Evolutionary conservation across 768 basidiomycete species (phyloP), one percentile per base, ranked within the genome.

Genomic region (Gloeophyllum trabeum): DNA sequence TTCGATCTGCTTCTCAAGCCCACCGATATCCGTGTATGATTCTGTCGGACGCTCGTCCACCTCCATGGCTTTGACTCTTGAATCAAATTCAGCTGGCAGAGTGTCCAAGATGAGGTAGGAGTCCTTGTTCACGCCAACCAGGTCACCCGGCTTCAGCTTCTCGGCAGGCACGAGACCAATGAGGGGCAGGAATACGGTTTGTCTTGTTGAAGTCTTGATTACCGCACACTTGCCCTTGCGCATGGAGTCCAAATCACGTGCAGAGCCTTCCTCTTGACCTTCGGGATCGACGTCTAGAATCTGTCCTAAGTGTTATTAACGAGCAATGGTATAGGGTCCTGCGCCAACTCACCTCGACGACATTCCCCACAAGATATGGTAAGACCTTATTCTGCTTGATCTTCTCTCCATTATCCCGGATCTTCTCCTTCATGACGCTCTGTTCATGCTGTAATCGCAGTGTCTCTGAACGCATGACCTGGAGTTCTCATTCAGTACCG

Each of bases 321-420:
- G 28, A 7, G 28, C 10, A 30, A 7, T 7, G 28, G 10, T 30
- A 30, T 30, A 16, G 10, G 28, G 7, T 7, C 10, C 28, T 30
- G 7, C 28, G 10, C 28, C 7, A 23, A 56, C 74, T 43, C 53
- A 93, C 91, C 76, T 98, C 96, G 14, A 99, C 91, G 25, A 99
- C 89, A 55, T 98, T 96, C 13, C 86, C 91, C 26, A 99, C 96
- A 41, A 99, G 79, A 63, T 99, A 99, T 4, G 96, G 96, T 34
- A 99, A 67, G 10, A 96, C 91, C 64, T 98, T 98, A 64, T 99
- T 98, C 75, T 99, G 94, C 63, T 96, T 96, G 50, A 99, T 88
- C 67, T 98, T 98, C 65, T 96, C 91, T 36, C 84, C 82, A 48
- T 97, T 99, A 58, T 99, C 96, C 41, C 89, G 79, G 56, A 99